Evolutionary conservation across 2,329 filamentous ascomycete species (phyloP).

Genomic region (Hawksworthiomyces lignivorus): DNA sequence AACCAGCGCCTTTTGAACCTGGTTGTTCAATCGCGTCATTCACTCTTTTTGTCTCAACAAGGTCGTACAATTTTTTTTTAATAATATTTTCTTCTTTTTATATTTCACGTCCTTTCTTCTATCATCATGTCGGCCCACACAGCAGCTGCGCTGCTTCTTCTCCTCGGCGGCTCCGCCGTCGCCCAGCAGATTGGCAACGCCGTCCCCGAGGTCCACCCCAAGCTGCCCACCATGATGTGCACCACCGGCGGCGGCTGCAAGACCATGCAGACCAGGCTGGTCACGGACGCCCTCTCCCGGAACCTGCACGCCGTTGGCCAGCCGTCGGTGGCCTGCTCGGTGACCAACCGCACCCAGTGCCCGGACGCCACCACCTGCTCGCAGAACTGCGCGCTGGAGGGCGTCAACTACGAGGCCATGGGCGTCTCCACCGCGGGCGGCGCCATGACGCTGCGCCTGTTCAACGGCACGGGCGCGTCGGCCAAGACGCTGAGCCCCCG

Average conservation of each 20-base stretch:
- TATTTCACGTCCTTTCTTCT: background rate
- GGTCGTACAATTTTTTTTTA: too few species aligned
- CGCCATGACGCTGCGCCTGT: conserved; percentile 19
- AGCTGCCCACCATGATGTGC: conserved; percentile 19
- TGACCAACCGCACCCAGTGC: conserved; percentile 24
- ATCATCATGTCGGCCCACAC: background rate
- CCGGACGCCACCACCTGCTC: conserved; percentile 36
- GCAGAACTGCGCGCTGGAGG: conserved; percentile 42
- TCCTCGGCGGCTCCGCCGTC: conserved; percentile 4
- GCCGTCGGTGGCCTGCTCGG: conserved; percentile 13
- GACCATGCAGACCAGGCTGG: conserved; percentile 15
- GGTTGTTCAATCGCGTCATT: conserved; percentile 8
- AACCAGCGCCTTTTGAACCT: conserved; percentile 3
- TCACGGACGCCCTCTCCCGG: conserved; percentile 18
- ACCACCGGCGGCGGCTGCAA: conserved; percentile 18
- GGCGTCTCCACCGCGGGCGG: conserved; percentile 17
- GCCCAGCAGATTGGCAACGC: conserved; percentile 19
- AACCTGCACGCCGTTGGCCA: conserved; percentile 15
- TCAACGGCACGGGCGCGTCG: conserved; percentile 12
- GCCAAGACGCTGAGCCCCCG: conserved; percentile 28
- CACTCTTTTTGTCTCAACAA: conserved; percentile 1
- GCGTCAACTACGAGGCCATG: conserved; percentile 34
- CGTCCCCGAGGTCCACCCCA: conserved; percentile 19
- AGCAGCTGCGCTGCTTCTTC: conserved; percentile 11
- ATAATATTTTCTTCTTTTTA: too few species aligned